A percentile compares a stretch with the other conserved stretches of the same genome.
Conservation (phyloP, 2,329 filamentous ascomycete species). For the Trichoderma asperellum region DNA sequence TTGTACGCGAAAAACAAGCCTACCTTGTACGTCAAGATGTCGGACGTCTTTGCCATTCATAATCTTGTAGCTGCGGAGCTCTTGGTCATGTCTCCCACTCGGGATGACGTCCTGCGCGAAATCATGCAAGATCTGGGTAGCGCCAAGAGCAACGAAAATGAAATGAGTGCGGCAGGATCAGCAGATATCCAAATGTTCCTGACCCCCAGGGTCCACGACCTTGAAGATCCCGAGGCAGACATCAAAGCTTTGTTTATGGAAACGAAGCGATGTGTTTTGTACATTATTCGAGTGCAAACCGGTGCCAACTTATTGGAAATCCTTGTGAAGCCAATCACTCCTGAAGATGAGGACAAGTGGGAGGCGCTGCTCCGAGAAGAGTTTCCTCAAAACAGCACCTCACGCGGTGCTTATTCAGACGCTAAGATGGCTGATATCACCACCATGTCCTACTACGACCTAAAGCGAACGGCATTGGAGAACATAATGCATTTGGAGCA, state of each 20-base stretch:
- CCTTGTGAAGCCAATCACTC: conserved; percentile 82
- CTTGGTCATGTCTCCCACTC: conserved; percentile 72
- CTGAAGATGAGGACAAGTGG: conserved; percentile 92
- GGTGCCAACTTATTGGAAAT: conserved; percentile 94
- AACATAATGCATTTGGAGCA: conserved; percentile 91
- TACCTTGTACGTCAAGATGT: conserved; percentile 98
- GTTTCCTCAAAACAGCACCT: conserved; percentile 66
- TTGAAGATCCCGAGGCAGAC: conserved; percentile 90
- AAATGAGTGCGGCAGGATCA: conserved; percentile 83
- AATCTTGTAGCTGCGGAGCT: conserved; percentile 82
- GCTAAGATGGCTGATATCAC: conserved; percentile 87
- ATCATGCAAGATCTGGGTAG: conserved; percentile 92
- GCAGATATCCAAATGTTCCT: conserved; percentile 90
- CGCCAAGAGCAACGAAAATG: conserved; percentile 93
- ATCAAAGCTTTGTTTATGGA: conserved; percentile 96
- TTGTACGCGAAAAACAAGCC: conserved; percentile 95
- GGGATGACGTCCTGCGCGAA: conserved; percentile 88
- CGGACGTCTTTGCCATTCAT: conserved; percentile 96
- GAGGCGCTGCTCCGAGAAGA: conserved; percentile 79
- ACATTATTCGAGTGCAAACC: conserved; percentile 95
- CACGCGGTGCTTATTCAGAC: conserved; percentile 87
- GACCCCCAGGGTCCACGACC: conserved; percentile 84
- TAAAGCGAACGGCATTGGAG: conserved; percentile 91
- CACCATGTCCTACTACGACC: conserved; percentile 83
- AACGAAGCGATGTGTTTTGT: conserved; percentile 94